phyloP scores from a whole-genome alignment of 257 asterid species.

The Thymus quinquecostatus region DNA sequence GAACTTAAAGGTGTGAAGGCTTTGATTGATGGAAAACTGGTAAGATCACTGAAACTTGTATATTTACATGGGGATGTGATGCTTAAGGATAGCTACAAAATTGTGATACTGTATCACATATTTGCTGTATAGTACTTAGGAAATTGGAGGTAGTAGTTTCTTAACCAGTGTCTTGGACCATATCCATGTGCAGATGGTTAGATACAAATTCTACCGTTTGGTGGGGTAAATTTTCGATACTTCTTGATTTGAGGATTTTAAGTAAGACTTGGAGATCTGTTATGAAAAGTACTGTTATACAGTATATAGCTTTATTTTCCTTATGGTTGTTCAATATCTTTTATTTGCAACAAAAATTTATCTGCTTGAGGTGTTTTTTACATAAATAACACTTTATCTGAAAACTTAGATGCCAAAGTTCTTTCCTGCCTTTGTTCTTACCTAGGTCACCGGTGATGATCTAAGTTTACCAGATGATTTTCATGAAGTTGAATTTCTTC shows the following conservation, averaged over 20 bases:
- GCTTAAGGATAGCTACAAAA: constrained; percentile 8
- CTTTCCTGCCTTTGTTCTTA: constrained; percentile 29
- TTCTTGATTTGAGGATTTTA: constrained; percentile 26
- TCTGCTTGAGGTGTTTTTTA: constrained; percentile 14
- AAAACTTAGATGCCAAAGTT: constrained; percentile 19
- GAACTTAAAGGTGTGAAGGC: constrained; percentile 73
- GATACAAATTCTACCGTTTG: constrained; percentile 14
- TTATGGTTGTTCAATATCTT: not conserved
- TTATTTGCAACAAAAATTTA: not conserved
- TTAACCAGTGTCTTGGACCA: constrained; percentile 16
- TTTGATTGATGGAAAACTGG: constrained; percentile 81
- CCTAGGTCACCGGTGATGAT: constrained; percentile 72
- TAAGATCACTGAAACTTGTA: constrained; percentile 36
- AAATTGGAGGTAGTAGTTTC: not conserved
- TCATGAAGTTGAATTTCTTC: constrained; percentile 88
- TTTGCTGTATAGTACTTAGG: constrained; percentile 12
- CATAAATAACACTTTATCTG: constrained; percentile 16
- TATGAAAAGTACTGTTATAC: not conserved
- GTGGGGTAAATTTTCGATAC: constrained; percentile 6
- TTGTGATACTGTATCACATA: constrained; percentile 19
- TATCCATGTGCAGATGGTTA: not conserved
- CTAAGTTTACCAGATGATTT: constrained; percentile 54
- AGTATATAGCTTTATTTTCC: constrained; percentile 6
- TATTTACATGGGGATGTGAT: constrained; percentile 22
- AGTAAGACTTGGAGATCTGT: not conserved